Base-by-base conservation (phyloP, 257 asterid species). In the Buddleja alternifolia region DNA sequence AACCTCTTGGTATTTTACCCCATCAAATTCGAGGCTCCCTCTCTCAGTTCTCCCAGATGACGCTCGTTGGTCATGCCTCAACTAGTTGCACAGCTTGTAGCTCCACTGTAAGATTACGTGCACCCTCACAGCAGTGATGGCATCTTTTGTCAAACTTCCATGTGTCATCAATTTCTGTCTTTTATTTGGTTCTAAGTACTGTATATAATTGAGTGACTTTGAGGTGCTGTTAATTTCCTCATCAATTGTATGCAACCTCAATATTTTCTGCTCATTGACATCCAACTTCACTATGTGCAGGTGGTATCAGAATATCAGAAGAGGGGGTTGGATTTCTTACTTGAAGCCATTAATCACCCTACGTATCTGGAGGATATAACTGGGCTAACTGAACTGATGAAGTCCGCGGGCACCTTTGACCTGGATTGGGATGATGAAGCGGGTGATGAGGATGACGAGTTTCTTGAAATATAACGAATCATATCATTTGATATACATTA, bases 1-100 rank as follows among this genome's bases (percentile, higher is more conserved):
- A 88, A 67, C 96, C 96, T 25, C 94, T 94, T 40, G 99, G 99
- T 70, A 89, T 91, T 52, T 76, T 91, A 54, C 99, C 99, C 66
- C 99, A 94, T 79, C 99, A 94, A 82, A 81, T 90, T 57, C 89
- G 99, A 50, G 97, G 99, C 40, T 81, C 93, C 5, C 81, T 94
- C 58, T 91, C 96, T 42, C 96, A 87, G 77, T 90, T 90, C 75
- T 94, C 97, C 73, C 97, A 90, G 85, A 88, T 86, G 95, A 85
- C 74, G 44, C 95, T 90, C 11, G 88, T 89, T 23, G 99, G 99
- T 15, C 93, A 88, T 59, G 92, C 99, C 67, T 94, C 99, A 41
- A 50, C 80, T 25, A 83, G 89, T 44, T 94, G 99, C 86, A 94
- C 99, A 2, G 99, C 96, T 66, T 94, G 99, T 71, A 83, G 93